phyloP scores from a whole-genome alignment of 768 basidiomycete species.

The Calocera cornea region DNA sequence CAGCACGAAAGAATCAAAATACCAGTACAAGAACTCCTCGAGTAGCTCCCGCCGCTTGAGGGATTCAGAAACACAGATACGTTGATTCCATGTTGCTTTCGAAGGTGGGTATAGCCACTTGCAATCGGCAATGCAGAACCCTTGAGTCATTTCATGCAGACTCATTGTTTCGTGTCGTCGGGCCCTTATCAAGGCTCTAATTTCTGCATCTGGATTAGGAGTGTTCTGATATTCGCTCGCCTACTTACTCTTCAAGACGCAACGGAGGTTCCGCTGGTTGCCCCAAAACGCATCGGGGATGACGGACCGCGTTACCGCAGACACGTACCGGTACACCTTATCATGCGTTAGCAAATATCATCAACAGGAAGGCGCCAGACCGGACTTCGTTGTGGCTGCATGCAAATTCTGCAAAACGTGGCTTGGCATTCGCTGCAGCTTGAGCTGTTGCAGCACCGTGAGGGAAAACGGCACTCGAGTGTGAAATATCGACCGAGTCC shows the following conservation, averaged over 20 bases:
- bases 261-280: conserved; percentile 44
- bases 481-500: conserved; percentile 39
- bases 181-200: conserved; percentile 56
- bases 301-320: conserved; percentile 47
- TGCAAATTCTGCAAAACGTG: conserved; percentile 64
- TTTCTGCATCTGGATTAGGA: conserved; percentile 33
- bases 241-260: conserved; percentile 42
- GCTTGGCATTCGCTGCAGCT: conserved; percentile 39
- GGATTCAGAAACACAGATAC: conserved; percentile 47
- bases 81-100: conserved; percentile 16
- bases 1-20: conserved; percentile 73
- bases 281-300: conserved; percentile 77
- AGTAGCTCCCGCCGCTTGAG: conserved; percentile 67
- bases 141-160: conserved; percentile 64
- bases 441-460: conserved; percentile 37
- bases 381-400: conserved; percentile 52
- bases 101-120: conserved; percentile 48
- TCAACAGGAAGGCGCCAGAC: conserved; percentile 33
- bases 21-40: conserved; percentile 88
- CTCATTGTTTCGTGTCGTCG: conserved; percentile 72
- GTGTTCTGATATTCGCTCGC: not conserved
- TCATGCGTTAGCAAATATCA: not conserved
- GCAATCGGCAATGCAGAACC: conserved; percentile 58
- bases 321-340: conserved; percentile 62
- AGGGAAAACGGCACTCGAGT: conserved; percentile 34